A percentile compares a stretch with the other conserved stretches of the same genome.
phyloP scores from a whole-genome alignment of 345 rosid species.

The Excoecaria agallocha region DNA sequence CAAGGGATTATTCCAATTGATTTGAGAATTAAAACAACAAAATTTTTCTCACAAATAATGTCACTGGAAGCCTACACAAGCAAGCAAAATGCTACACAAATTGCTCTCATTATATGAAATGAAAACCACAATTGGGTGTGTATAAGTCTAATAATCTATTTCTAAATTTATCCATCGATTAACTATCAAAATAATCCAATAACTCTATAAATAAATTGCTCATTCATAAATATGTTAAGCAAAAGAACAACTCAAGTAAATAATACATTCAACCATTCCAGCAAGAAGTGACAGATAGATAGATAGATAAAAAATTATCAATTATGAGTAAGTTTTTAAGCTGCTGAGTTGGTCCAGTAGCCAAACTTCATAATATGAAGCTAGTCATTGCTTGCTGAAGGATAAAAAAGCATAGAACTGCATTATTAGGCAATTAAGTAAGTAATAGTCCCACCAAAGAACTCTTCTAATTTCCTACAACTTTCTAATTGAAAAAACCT shows the following conservation, averaged over 20 bases:
- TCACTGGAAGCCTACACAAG: background rate
- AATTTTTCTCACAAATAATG: background rate
- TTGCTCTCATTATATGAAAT: background rate
- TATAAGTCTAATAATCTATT: background rate
- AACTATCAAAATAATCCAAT: background rate
- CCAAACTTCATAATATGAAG: background rate
- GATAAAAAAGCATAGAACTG: background rate
- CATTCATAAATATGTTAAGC: background rate
- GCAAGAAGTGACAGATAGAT: too few species aligned
- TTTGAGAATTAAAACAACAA: background rate
- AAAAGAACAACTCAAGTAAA: background rate
- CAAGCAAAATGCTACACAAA: background rate
- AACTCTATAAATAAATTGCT: background rate
- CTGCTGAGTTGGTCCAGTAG: background rate
- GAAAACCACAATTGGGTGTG: background rate
- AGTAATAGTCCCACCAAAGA: background rate
- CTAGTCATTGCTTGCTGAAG: background rate
- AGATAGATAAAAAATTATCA: background rate
- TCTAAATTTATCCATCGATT: too few species aligned
- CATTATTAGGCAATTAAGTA: background rate
- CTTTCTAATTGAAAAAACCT: background rate
- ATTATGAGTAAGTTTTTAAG: background rate
- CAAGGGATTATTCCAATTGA: background rate
- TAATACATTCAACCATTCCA: background rate
- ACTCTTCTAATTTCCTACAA: background rate